phyloP scores from a whole-genome alignment of 148 eudicot genomes.

The Rhododendron molle region DNA sequence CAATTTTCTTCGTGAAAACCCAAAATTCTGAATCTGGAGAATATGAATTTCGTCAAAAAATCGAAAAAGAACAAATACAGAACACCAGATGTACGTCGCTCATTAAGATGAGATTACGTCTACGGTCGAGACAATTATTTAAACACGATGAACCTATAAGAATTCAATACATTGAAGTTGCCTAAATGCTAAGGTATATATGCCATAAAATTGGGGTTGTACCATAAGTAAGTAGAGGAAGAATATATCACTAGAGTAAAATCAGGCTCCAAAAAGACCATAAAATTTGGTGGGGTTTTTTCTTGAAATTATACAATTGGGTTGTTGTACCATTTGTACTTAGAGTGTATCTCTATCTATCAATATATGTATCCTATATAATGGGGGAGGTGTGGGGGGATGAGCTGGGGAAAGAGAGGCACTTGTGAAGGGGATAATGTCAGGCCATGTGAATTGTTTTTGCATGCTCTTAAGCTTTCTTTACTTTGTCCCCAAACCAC shows the following conservation, averaged over 20 bases:
- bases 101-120: background rate
- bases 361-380: background rate
- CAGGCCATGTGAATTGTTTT: slow-evolving; percentile 38
- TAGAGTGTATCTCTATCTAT: background rate
- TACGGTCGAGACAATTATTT: background rate
- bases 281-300: background rate
- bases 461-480: slow-evolving; percentile 28
- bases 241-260: background rate
- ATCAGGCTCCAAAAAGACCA: background rate
- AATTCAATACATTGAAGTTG: background rate
- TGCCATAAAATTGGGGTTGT: background rate
- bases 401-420: slow-evolving; percentile 20
- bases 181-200: background rate
- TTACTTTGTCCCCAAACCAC: slow-evolving; percentile 36
- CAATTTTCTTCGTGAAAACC: background rate
- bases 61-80: background rate
- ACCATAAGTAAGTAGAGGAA: background rate
- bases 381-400: slow-evolving; percentile 10
- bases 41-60: too few relatives aligned
- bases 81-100: background rate
- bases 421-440: slow-evolving; percentile 21
- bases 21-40: background rate
- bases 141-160: background rate
- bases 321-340: slow-evolving; percentile 14
- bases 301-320: background rate